Percentiles rank a stretch among this genome's conserved stretches.
Evolutionary conservation across 1,284 basidiomycete genomes (phyloP).

Genomic region (Sporisorium reilianum): DNA sequence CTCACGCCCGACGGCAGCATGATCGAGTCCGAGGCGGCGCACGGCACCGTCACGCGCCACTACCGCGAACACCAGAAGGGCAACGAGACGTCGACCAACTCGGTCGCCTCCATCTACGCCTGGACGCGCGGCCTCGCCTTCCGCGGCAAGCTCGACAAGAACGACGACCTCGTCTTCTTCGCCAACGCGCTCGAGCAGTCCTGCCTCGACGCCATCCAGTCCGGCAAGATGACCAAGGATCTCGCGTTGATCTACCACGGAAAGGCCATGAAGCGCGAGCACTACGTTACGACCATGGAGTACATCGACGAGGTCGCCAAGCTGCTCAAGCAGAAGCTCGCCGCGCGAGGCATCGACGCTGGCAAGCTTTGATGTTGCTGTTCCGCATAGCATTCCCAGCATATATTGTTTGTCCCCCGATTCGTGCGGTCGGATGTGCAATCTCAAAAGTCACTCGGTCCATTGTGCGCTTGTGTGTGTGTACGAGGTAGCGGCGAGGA

Average conservation of each 20-base stretch:
- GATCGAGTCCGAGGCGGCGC: constrained; percentile 77
- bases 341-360: constrained; percentile 51
- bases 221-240: constrained; percentile 91
- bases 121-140: constrained; percentile 93
- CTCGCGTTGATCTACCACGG: constrained; percentile 94
- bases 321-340: constrained; percentile 56
- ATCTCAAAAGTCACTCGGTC: too few species aligned
- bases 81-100: constrained; percentile 91
- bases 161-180: constrained; percentile 81
- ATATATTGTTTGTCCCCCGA: too few species aligned
- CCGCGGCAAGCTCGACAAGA: constrained; percentile 91
- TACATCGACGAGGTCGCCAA: constrained; percentile 66
- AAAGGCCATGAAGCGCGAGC: constrained; percentile 73
- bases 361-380: constrained; percentile 61
- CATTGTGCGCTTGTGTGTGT: too few species aligned
- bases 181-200: constrained; percentile 84
- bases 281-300: constrained; percentile 67
- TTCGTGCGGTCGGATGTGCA: too few species aligned
- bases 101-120: constrained; percentile 97
- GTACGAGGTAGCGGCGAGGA: too few species aligned
- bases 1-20: constrained; percentile 94
- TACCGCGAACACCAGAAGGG: constrained; percentile 95
- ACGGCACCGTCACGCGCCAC: constrained; percentile 83
- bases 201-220: constrained; percentile 93
- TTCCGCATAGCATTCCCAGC: too few species aligned